Base-by-base conservation (phyloP, 768 basidiomycete genomes). In the Hypholoma sublateritium region DNA sequence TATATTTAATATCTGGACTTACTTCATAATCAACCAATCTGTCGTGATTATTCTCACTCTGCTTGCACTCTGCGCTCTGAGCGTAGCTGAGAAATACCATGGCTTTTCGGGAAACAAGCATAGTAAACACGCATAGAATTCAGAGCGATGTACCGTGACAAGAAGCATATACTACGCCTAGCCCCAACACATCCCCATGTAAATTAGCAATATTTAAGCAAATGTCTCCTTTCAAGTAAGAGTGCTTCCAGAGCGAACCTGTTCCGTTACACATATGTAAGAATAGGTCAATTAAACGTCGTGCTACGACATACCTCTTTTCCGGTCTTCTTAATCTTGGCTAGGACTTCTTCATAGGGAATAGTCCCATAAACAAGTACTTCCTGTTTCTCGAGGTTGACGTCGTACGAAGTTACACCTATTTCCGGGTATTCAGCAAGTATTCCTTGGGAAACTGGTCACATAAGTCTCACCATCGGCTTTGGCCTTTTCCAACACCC, bases 281-380 rank as follows among this genome's bases (percentile, higher is more conserved):
- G 28, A 9, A 32, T 25, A 17, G 24, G 9, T 21, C 14, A 44
- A 24, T 21, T 4, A 41, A 4, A 53, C 12, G 9, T 55, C 41
- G 36, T 34, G 49, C 5, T 17, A 22, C 56, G 13, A 67, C 74
- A 4, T 51, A 91, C 93, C 87, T 91, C 82, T 74, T 95, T 95
- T 61, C 94, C 94, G 9, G 93, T 96, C 83, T 94, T 95, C 80
- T 84, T 83, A 67, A 96, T 92, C 77, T 79, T 89, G 51, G 75
- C 85, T 12, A 83, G 71, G 45, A 93, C 75, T 2, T 77, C 77
- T 0, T 92, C 89, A 68, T 89, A 91, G 16, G 79, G 64, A 9
- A 83, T 75, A 2, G 74, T 70, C 11, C 84, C 84, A 9, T 69
- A 85, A 47, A 95, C 91, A 51, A 82, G 51, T 53, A 95, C 93